These are phyloP conservation scores for Acanthamoeba rhysodes DNA, from an alignment of 208 protist genomes.

Conservation along the genomic window DNA sequence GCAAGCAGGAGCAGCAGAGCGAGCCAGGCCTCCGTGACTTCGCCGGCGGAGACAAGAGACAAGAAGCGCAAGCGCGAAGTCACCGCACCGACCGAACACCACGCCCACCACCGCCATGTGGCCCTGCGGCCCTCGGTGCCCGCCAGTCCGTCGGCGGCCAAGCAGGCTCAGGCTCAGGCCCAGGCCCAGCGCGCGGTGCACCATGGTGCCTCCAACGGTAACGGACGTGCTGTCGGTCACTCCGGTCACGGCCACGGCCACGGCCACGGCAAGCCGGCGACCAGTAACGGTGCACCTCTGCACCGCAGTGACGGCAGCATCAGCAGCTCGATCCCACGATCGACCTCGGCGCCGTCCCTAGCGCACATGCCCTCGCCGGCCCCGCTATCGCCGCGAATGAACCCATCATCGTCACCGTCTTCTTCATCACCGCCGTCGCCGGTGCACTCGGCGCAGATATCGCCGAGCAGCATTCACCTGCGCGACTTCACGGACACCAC, in stretches of 20 bases:
- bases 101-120: background rate
- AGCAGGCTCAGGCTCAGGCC: background rate
- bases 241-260: background rate
- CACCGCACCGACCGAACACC: background rate
- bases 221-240: background rate
- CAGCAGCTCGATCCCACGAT: background rate
- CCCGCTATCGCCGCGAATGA: background rate
- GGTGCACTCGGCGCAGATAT: background rate
- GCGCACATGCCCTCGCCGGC: background rate
- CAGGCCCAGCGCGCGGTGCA: background rate
- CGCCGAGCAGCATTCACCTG: conserved; percentile 45
- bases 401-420: background rate
- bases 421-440: background rate
- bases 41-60: background rate
- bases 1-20: background rate
- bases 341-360: background rate
- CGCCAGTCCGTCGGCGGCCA: background rate
- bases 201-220: too few species aligned
- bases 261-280: background rate
- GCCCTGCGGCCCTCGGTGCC: background rate
- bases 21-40: background rate
- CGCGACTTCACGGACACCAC: conserved; percentile 45
- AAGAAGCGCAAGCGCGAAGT: conserved; percentile 23
- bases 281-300: background rate
- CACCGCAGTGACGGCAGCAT: background rate